Conservation (phyloP, 2,329 filamentous ascomycete species). For the Calonectria hongkongensis region DNA sequence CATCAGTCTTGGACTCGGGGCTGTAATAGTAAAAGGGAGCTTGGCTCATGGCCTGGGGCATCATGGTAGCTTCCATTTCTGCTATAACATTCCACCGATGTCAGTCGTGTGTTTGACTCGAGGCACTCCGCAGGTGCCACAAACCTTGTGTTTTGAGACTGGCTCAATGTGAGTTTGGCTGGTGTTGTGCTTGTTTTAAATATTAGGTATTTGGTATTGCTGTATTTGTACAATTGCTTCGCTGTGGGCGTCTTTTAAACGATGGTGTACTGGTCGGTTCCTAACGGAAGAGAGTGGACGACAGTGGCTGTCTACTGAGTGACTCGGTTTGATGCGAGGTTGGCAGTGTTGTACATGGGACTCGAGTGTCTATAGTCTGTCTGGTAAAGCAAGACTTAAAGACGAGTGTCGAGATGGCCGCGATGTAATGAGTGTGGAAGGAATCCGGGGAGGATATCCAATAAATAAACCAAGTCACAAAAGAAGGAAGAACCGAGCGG, state of each 20-base stretch:
- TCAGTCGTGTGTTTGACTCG: slow-evolving; percentile 43
- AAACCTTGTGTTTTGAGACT: slow-evolving; percentile 49
- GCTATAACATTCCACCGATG: slow-evolving; percentile 39
- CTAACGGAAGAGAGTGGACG: slow-evolving; percentile 64
- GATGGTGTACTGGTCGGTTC: slow-evolving; percentile 54
- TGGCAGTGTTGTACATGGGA: slow-evolving; percentile 57
- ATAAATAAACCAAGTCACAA: slow-evolving; percentile 65
- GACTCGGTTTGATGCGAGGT: slow-evolving; percentile 55
- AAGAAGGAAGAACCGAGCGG: slow-evolving; percentile 71
- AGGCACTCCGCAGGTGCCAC: slow-evolving; percentile 47
- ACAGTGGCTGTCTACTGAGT: slow-evolving; percentile 61
- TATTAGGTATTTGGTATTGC: slow-evolving; percentile 52
- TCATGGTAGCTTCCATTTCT: slow-evolving; percentile 80
- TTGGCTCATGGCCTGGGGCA: slow-evolving; percentile 79
- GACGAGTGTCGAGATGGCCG: slow-evolving; percentile 50
- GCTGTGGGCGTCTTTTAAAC: slow-evolving; percentile 49
- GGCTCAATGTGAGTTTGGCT: slow-evolving; percentile 28
- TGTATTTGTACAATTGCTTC: slow-evolving; percentile 53
- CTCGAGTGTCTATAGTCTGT: slow-evolving; percentile 43
- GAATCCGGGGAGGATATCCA: slow-evolving; percentile 64
- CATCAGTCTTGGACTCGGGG: slow-evolving; percentile 83
- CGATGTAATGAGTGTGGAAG: slow-evolving; percentile 65
- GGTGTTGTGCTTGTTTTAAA: slow-evolving; percentile 45
- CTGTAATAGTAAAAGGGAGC: slow-evolving; percentile 92
- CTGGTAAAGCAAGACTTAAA: slow-evolving; percentile 33